Conservation (phyloP, 805 yeast species). For the Yamadazyma kitorensis region DNA sequence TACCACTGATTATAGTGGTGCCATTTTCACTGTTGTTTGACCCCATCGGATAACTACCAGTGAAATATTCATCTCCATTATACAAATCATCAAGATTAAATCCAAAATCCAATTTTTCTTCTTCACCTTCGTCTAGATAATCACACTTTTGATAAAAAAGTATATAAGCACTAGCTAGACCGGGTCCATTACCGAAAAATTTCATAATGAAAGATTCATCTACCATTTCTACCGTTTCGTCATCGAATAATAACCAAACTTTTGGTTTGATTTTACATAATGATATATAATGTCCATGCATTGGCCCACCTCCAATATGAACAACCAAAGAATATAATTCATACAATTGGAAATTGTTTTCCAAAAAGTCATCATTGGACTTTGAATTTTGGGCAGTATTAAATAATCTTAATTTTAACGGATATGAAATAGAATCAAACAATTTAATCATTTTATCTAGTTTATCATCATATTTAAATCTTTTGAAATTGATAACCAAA, state of each 20-base stretch:
- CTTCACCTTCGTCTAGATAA: slow-evolving; percentile 43
- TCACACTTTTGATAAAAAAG: slow-evolving; percentile 61
- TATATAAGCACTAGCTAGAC: slow-evolving; percentile 88
- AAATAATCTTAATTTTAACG: slow-evolving; percentile 65
- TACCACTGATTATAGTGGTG: not conserved
- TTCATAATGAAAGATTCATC: slow-evolving; percentile 78
- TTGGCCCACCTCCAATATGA: slow-evolving; percentile 96
- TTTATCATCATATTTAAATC: slow-evolving; percentile 88
- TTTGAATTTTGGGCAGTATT: slow-evolving; percentile 49
- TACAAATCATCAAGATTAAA: slow-evolving; percentile 28
- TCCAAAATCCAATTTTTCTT: slow-evolving; percentile 31
- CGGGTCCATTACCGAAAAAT: slow-evolving; percentile 85
- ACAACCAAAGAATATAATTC: slow-evolving; percentile 85
- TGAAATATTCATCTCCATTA: slow-evolving; percentile 32
- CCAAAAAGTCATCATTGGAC: slow-evolving; percentile 3
- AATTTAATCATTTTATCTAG: slow-evolving; percentile 79
- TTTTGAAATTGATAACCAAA: slow-evolving; percentile 78
- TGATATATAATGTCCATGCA: slow-evolving; percentile 94
- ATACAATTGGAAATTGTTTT: slow-evolving; percentile 49
- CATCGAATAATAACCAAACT: slow-evolving; percentile 94
- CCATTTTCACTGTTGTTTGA: not conserved
- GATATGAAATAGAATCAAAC: slow-evolving; percentile 81
- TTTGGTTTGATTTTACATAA: slow-evolving; percentile 71
- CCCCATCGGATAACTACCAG: slow-evolving; percentile 4
- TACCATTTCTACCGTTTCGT: slow-evolving; percentile 88